Evolutionary conservation across 306 rosid species (phyloP), one percentile per base, ranked within the genome.

Genomic region (Ammopiptanthus mongolicus): DNA sequence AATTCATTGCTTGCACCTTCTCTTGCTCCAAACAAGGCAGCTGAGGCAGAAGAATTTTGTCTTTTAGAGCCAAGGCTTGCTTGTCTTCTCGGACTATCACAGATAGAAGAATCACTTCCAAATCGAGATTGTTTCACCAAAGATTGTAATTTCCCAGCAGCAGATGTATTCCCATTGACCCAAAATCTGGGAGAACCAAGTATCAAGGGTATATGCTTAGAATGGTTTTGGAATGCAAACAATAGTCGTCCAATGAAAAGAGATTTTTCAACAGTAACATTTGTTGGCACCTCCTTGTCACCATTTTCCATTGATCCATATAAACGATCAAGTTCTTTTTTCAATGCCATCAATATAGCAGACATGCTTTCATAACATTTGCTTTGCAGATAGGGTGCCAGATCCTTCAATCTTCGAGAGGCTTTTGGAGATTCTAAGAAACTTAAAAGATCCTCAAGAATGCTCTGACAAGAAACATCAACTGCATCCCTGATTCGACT

Each of bases 361-460:
- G 96, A 92, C 56, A 92, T 39, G 65, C 89, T 86, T 37, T 87
- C 90, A 59, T 84, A 85, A 79, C 97, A 92, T 86, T 89, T 95
- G 78, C 82, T 82, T 80, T 92, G 99, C 64, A 92, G 75, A 88
- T 84, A 90, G 3, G 92, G 91, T 8, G 91, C 97, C 50, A 92
- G 80, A 63, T 72, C 88, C 87, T 87, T 87, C 73, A 95, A 81
- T 84, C 99, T 92, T 66, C 66, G 83, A 48, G 96, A 86, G 62
- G 97, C 97, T 90, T 90, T 92, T 0, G 96, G 99, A 66, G 99
- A 95, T 68, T 95, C 98, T 71, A 95, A 82, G 96, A 95, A 95
- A 76, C 89, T 77, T 55, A 95, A 80, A 8, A 95, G 79, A 75
- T 95, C 99, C 80, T 87, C 88, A 64, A 95, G 96, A 72, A 90